These are phyloP conservation scores for Pochonia chlamydosporia DNA, from an alignment of 2,329 filamentous ascomycete genomes.

Conservation along the genomic window DNA sequence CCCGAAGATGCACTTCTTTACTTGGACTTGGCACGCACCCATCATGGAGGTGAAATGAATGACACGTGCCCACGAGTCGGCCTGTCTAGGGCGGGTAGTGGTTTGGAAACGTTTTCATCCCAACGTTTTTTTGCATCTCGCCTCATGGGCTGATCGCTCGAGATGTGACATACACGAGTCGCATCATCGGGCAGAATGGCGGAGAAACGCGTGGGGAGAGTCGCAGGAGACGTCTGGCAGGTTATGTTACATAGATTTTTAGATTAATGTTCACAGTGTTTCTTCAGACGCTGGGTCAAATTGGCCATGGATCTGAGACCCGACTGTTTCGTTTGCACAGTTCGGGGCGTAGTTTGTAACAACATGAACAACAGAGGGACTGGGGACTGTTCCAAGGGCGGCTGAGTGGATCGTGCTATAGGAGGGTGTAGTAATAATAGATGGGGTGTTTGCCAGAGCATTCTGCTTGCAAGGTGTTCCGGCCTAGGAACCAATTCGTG, in stretches of 20 bases:
- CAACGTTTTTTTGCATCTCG: not conserved
- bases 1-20: too few species aligned
- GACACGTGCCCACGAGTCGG: not conserved
- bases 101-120: not conserved
- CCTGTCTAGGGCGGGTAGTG: not conserved
- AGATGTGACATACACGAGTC: not conserved
- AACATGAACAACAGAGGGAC: too few species aligned
- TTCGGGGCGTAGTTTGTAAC: not conserved
- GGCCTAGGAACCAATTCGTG: too few species aligned
- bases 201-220: not conserved
- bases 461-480: too few species aligned
- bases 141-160: not conserved
- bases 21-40: too few species aligned
- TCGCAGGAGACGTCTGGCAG: not conserved
- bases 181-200: not conserved
- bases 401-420: too few species aligned
- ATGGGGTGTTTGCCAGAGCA: too few species aligned
- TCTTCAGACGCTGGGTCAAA: not conserved
- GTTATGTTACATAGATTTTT: not conserved
- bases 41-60: too few species aligned
- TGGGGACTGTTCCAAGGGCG: too few species aligned
- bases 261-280: not conserved
- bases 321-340: not conserved
- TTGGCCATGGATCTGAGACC: not conserved
- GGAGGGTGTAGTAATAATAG: too few species aligned